These are phyloP conservation scores for Sphenostylis stenocarpa DNA, from an alignment of 306 rosid genomes.

Conservation along the genomic window DNA sequence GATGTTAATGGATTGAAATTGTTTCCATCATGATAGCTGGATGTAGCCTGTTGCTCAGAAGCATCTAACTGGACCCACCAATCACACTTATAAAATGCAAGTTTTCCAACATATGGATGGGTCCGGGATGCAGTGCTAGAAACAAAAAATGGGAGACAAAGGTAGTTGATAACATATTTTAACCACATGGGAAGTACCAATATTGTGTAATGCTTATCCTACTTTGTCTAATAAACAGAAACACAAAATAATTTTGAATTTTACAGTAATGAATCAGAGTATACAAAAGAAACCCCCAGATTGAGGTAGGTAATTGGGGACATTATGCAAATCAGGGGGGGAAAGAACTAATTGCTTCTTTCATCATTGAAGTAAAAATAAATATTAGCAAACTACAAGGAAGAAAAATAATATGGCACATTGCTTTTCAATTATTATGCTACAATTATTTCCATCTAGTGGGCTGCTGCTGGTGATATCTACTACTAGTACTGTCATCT, in stretches of 20 bases:
- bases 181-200: conserved; percentile 18
- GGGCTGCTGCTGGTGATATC: conserved; percentile 52
- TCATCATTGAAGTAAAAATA: conserved; percentile 36
- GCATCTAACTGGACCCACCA: conserved; percentile 44
- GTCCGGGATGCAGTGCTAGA: conserved; percentile 31
- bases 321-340: conserved; percentile 15
- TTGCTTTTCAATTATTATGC: conserved; percentile 38
- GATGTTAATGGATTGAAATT: conserved; percentile 43
- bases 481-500: conserved; percentile 53
- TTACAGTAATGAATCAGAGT: conserved; percentile 45
- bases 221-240: conserved; percentile 36
- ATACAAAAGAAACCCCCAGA: conserved; percentile 42
- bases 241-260: conserved; percentile 31
- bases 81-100: conserved; percentile 34
- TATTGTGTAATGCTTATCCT: conserved; percentile 28
- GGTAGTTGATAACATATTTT: conserved; percentile 27
- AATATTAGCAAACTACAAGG: conserved; percentile 31
- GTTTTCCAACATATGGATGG: conserved; percentile 26
- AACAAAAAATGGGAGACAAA: conserved; percentile 15
- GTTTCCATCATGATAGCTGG: conserved; percentile 48
- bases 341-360: conserved; percentile 22
- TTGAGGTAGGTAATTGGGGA: conserved; percentile 34
- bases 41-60: conserved; percentile 27
- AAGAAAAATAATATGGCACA: conserved; percentile 31
- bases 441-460: conserved; percentile 63